Conservation (phyloP, 2,329 filamentous ascomycete species). For the Periconia sp. region DNA sequence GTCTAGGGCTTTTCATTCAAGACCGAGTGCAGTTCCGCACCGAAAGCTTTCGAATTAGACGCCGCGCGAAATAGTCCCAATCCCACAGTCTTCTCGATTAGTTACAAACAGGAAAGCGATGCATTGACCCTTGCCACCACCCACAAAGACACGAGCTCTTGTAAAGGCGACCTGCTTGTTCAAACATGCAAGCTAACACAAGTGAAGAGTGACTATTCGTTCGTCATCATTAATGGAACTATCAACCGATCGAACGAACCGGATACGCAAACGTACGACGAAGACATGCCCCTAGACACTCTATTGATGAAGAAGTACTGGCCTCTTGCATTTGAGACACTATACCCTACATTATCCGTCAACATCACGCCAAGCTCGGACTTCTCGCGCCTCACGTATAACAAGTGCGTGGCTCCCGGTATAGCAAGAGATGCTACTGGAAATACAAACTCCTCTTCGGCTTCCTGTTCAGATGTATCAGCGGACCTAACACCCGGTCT, state of each 20-base stretch:
- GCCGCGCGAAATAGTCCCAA: conserved; percentile 6
- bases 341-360: conserved; percentile 18
- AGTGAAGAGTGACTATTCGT: conserved; percentile 10
- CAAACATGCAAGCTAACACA: conserved; percentile 16
- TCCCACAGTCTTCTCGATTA: conserved; percentile 18
- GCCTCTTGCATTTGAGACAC: conserved; percentile 15
- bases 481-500: conserved; percentile 4
- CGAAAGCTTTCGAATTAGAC: conserved; percentile 11
- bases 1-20: conserved; percentile 19
- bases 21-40: conserved; percentile 8
- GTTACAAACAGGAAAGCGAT: conserved; percentile 9
- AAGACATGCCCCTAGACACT: conserved; percentile 2
- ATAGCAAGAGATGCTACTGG: neutral
- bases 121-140: conserved; percentile 10
- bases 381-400: conserved; percentile 11
- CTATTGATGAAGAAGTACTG: conserved; percentile 16
- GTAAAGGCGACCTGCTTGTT: conserved; percentile 15
- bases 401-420: conserved; percentile 9
- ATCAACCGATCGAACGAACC: conserved; percentile 4
- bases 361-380: conserved; percentile 16
- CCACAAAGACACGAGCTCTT: conserved; percentile 18
- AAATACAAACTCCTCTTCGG: neutral
- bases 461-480: conserved; percentile 12
- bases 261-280: conserved; percentile 7
- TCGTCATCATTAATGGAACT: conserved; percentile 18